These are phyloP conservation scores for Kuraishia borneana DNA, from an alignment of 805 yeast species.

Conservation along the genomic window DNA sequence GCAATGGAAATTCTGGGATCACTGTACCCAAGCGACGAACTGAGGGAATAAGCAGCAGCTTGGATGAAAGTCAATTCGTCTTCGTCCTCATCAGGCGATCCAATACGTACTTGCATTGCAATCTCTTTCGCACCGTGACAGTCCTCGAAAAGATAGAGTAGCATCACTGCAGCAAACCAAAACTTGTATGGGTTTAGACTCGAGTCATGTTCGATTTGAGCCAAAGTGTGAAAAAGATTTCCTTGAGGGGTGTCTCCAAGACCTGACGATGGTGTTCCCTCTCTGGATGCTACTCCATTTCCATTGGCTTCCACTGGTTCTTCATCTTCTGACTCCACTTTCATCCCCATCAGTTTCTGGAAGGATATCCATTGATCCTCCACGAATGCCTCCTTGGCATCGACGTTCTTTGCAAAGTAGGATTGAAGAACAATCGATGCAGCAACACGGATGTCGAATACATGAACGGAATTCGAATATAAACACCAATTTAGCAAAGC, in stretches of 20 bases:
- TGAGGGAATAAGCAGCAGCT: conserved; percentile 64
- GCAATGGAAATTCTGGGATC: conserved; percentile 76
- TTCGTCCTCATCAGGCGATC: conserved; percentile 52
- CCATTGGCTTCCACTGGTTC: conserved; percentile 2
- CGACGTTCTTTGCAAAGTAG: conserved; percentile 52
- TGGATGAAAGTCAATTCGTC: conserved; percentile 63
- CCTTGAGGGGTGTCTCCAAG: conserved; percentile 24
- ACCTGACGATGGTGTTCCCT: not conserved
- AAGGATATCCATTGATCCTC: conserved; percentile 49
- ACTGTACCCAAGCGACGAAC: conserved; percentile 43
- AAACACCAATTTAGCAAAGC: conserved; percentile 81
- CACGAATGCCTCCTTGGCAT: conserved; percentile 51
- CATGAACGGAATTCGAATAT: conserved; percentile 68
- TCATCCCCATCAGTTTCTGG: conserved; percentile 15
- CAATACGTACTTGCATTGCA: conserved; percentile 41
- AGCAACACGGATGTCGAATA: conserved; percentile 72
- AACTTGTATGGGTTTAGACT: conserved; percentile 76
- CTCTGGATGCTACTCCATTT: not conserved
- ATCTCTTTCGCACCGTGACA: conserved; percentile 34
- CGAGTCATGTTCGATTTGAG: conserved; percentile 65
- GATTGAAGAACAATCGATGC: conserved; percentile 57
- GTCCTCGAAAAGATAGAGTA: conserved; percentile 52
- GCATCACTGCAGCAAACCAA: conserved; percentile 70
- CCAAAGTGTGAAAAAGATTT: conserved; percentile 58
- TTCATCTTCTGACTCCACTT: conserved; percentile 1